Base-by-base conservation (phyloP, 768 basidiomycete genomes). In the Macrolepiota dolichaula region DNA sequence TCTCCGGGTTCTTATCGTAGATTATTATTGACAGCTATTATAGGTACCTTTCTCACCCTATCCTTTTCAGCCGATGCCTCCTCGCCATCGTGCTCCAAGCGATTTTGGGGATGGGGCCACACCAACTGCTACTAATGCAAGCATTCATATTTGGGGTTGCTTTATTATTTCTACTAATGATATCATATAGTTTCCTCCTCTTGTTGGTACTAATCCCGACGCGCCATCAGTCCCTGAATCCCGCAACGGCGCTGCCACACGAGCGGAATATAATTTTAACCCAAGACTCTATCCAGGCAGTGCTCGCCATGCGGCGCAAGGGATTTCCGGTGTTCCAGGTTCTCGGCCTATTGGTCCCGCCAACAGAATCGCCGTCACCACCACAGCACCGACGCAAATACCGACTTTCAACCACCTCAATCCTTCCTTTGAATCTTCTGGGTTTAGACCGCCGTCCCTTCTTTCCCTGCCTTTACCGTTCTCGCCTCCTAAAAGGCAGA, bases 231-330 rank as follows among this genome's bases (percentile, higher is more conserved):
- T 15, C 17, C 51, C 52, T 53, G 59, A 49, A 19, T 15, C 59
- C n/a, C 38, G 44, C 19, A 12, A 47, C 25, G 38, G 35, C 47
- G 38, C 22, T 36, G n/a, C 44, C 15, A 36, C n/a, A 27, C 59
- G 51, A 15, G 7, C 29, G 27, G 51, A 60, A 36, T 60, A 60
- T 24, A 53, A 54, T 13, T 60, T 60, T 29, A 60, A 60, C 25
- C 51, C 59, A 32, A 29, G 52, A 44, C 59, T 60, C 19, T 60
- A 60, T 40, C 59, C 59, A 4, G 59, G 59, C 29, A 60, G 59
- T 29, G 59, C 51, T 37, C 59, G 59, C 2, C 40, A 54, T 25
- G 59, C 51, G 2, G 52, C 52, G 10, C 59, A 60, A 25, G 15
- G 29, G 9, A 1, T 36, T 1, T 22, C 56, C 37, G 37, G 15